Base-by-base conservation (phyloP, 2,329 filamentous ascomycete species). In the Apiospora kogelbergensis region DNA sequence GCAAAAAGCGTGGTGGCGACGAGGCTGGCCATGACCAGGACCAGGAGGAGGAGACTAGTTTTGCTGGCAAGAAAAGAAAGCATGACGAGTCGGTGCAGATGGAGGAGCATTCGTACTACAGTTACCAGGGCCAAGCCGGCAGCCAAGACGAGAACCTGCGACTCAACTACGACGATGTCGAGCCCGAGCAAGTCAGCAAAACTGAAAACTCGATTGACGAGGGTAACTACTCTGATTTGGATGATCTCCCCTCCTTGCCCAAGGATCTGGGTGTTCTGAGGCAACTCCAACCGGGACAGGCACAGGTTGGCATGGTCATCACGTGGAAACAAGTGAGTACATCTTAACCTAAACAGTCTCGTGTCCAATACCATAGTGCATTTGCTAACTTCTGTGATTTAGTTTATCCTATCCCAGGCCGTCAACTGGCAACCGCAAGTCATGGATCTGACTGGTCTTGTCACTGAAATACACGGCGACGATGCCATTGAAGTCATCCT, bases 371-470 rank as follows among this genome's bases (percentile, higher is more conserved):
- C 53, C 22, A 60, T n/a, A 15, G 17, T 3, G 7, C 3, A 2
- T 22, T 60, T 33, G 53, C 53, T 60, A 60, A 60, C 22, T 1
- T 37, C 9, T 53, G 17, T 11, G 11, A n/a, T 30, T 9, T 30
- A 90, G 73, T 83, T 89, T 75, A 79, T 86, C 69, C 82, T 91
- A 76, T 89, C 90, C 33, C 83, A 86, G 67, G 84, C 87, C 45
- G 90, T 89, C 40, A 84, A 86, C 64, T 91, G 91, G 90, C 84
- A 90, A 71, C 93, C 93, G 0, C 84, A 88, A 70, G 78, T 93
- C 13, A 84, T 84, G 3, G 81, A 85, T 0, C 87, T 92, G 68
- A 93, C 93, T 0, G 94, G 90, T 0, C 79, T 91, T 37, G 82
- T 94, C 6, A 82, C 89, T n/a, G 82, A 84, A 1, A 78, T 89